Evolutionary conservation across 1,139 yeast genomes (phyloP), one percentile per base, ranked within the genome.

Genomic region (Candida sojae): DNA sequence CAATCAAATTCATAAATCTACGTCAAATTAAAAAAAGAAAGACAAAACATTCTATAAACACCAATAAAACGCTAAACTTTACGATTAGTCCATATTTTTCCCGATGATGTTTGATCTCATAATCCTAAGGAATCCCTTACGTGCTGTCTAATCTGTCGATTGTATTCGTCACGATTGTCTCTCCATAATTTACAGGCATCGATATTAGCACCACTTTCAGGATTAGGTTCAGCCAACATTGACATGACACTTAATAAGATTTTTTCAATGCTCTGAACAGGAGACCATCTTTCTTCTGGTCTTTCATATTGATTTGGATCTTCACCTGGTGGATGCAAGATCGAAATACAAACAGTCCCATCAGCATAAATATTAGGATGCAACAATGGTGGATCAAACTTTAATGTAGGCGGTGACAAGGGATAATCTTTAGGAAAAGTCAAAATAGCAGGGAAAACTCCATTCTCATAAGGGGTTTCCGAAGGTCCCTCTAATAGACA

Each of bases 221-320:
- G 88, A 63, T 93, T 93, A 4, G 99, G 98, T 66, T 93, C 98
- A 2, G 97, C 96, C 55, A 93, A 77, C 97, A 93, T 92, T 59
- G 96, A 88, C 80, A 91, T 83, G 28, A 93, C 98, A 66, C 96
- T 87, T 52, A 93, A 71, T 53, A 93, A 74, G 51, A 93, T 93
- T 79, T 93, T 93, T 69, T 93, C 99, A 28, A 93, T 92, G 61
- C 96, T 88, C 66, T 93, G 99, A 40, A 93, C 93, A 0, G 99
- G 99, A 6, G 96, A 88, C 99, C 99, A 93, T 55, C 99, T 77
- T 68, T 93, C 99, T 55, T 92, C 95, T 0, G 98, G 96, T 32
- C 89, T 70, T 66, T 93, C 99, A 68, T 93, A 93, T 77, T 87
- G 92, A 66, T 91, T 84, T 26, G 99, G 98, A 66, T 93, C 99